Conservation (phyloP, 371 early-diverging fungal species). For the Lichtheimia ramosa region DNA sequence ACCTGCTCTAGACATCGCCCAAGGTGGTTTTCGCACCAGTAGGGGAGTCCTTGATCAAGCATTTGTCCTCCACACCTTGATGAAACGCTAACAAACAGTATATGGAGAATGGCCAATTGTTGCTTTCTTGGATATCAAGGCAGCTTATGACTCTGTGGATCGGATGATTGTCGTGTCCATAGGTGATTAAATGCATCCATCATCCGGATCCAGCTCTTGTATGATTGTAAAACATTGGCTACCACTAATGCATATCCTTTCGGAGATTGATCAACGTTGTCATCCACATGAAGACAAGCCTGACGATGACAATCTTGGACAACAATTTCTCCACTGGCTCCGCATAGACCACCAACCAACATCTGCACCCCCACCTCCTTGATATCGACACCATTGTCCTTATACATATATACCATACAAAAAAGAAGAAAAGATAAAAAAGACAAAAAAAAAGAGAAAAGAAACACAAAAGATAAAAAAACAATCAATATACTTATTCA, state of each 20-base stretch:
- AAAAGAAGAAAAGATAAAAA: too few species aligned
- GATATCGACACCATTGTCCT: too few species aligned
- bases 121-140: neutral
- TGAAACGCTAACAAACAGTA: neutral
- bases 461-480: too few species aligned
- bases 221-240: neutral
- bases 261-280: constrained; percentile 3
- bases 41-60: constrained; percentile 8
- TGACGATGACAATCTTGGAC: neutral
- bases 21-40: constrained; percentile 29
- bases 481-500: too few species aligned
- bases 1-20: constrained; percentile 17
- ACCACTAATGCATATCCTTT: neutral
- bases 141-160: neutral
- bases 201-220: neutral
- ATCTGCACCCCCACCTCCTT: too few species aligned
- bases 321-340: neutral
- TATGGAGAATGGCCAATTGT: neutral
- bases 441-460: too few species aligned
- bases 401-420: too few species aligned
- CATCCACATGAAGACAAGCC: neutral
- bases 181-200: too few species aligned
- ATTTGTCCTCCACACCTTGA: neutral
- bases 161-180: too few species aligned
- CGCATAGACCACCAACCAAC: too few species aligned